Base-by-base conservation (phyloP, 306 rosid species). In the Castanopsis chinensis region DNA sequence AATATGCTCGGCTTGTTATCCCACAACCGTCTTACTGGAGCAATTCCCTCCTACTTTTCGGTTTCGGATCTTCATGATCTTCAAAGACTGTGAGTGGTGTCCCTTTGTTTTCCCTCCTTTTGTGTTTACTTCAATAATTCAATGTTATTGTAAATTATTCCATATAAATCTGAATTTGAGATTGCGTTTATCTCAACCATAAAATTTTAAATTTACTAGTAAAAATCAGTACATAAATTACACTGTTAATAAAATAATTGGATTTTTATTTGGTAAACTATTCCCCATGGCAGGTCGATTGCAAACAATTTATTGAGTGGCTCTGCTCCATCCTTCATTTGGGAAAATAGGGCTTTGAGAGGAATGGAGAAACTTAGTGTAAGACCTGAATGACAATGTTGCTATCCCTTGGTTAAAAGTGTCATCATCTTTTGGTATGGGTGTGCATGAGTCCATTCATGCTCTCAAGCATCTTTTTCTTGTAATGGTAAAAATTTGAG, bases 251-350 rank as follows among this genome's bases (percentile, higher is more conserved):
- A 28, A 73, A 74, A 57, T 69, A 13, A 33, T 32, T 75, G 11
- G 11, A 41, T 41, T 41, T 63, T 74, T 78, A 59, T 57, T 72
- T 57, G 6, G 19, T 33, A 20, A 73, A 23, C 55, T 77, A 54
- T 86, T 84, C 61, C 65, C 21, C 81, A 21, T 83, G 83, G 86
- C 88, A 96, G 98, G 97, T 91, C 93, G 73, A 78, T 96, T 77
- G 90, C 90, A 55, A 91, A 88, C 90, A 94, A 94, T 85, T 81
- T 76, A 64, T 80, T 94, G 85, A 78, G 19, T 67, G 99, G 97
- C 45, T 69, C 61, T 69, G 84, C 92, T 79, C 78, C 94, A 77
- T 87, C 97, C 80, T n/a, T 68, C 78, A 87, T 92, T 83, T 94
- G 97, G 98, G 84, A 79, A 85, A 68, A 81, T 20, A 88, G 83